Base-by-base conservation (phyloP, 2,329 filamentous ascomycete species). In the Fusarium verrucosum region DNA sequence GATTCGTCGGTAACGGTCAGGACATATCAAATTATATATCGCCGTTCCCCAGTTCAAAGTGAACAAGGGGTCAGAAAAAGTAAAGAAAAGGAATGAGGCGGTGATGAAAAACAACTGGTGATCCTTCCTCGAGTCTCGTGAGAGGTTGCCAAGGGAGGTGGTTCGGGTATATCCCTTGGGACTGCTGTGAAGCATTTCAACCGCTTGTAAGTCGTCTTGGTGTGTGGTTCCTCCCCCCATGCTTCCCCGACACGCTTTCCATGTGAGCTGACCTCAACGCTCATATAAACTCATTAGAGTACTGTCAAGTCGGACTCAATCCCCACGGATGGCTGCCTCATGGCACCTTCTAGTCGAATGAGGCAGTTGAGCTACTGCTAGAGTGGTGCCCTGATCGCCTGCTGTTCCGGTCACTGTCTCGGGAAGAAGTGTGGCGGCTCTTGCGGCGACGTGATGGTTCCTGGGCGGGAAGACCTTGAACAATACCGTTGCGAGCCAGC, bases 401-500 rank as follows among this genome's bases (percentile, higher is more conserved):
- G 73, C 80, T 77, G 70, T 79, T 75, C 55, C 76, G 74, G 60
- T 79, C 79, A 65, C 80, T 78, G 70, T 81, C 80, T 56, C 80
- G 75, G 60, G 78, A 79, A 8, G 82, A 81, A n/a, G 79, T 76
- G 66, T 83, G 83, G 62, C 83, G 81, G 75, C 81, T 82, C 77
- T 83, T 83, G 68, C 80, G 76, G 59, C 81, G 79, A 68, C 80
- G 84, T 73, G 78, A 77, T 61, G 73, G 78, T 52, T 85, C 79
- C 67, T 82, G 81, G 53, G 82, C 85, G 14, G 87, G 87, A 33
- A 89, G 81, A 45, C 87, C 87, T 77, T 89, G 87, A 64, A 89
- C 86, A 63, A 89, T 88, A 38, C 87, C 87, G 72, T 89, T 89
- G 66, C 87, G 85, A 63, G 87, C 87, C 65, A 89, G 82, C 92